These are phyloP conservation scores for Linderniella brevidens DNA, from an alignment of 257 asterid genomes.

Conservation along the genomic window DNA sequence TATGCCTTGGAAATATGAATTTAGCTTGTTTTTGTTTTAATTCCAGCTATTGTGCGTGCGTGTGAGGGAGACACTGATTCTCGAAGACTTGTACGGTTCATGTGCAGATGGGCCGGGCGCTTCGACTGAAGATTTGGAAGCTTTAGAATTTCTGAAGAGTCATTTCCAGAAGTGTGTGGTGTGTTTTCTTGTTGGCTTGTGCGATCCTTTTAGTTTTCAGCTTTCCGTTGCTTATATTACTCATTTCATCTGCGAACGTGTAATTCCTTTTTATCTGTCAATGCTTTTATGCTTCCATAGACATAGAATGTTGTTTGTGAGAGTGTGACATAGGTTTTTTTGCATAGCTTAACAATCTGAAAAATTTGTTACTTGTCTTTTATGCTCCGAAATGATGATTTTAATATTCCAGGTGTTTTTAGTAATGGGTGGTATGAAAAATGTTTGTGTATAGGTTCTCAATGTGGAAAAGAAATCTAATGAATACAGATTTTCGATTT, in stretches of 20 bases:
- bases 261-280: not conserved
- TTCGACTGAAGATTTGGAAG: constrained; percentile 45
- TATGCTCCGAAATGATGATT: too few relatives aligned
- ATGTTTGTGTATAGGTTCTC: too few relatives aligned
- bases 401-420: too few relatives aligned
- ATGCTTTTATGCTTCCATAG: too few relatives aligned
- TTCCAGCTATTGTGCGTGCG: not conserved
- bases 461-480: too few relatives aligned
- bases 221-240: not conserved
- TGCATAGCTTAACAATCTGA: too few relatives aligned
- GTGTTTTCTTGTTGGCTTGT: constrained; percentile 14
- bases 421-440: too few relatives aligned
- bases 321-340: too few relatives aligned
- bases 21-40: not conserved
- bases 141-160: constrained; percentile 43
- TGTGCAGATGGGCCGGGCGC: constrained; percentile 30
- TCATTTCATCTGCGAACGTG: not conserved
- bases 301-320: too few relatives aligned
- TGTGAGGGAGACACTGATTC: constrained; percentile 5
- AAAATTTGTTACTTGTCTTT: too few relatives aligned
- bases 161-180: constrained; percentile 79
- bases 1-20: not conserved
- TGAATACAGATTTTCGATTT: too few relatives aligned
- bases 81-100: not conserved
- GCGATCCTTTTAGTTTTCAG: not conserved